Base-by-base conservation (phyloP, 2,329 filamentous ascomycete genomes). In the Hypomyces perniciosus region DNA sequence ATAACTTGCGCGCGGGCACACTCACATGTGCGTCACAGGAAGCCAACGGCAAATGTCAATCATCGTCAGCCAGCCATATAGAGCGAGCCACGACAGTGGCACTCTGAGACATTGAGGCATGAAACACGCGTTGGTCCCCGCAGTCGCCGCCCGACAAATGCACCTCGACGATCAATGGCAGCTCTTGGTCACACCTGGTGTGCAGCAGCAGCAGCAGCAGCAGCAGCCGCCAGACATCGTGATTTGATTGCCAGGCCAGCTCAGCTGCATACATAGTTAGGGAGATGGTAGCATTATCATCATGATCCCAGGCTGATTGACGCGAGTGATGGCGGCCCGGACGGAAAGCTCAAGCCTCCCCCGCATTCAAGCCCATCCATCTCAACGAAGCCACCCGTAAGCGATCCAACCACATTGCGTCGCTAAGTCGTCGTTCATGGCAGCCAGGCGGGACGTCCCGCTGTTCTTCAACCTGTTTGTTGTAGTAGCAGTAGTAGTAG, bases 311-410 rank as follows among this genome's bases (percentile, higher is more conserved):
- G 20, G 20, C 20, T 20, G 20, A 20, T 20, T 20, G 38, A 51
- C 48, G 48, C 49, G 38, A 44, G 49, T 51, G 44, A 51, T 51
- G 39, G 49, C 8, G 43, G 12, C 46, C 44, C 46, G 46, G 46
- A 52, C 44, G 50, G 46, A 52, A 20, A 39, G 35, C 40, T 49
- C 26, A 49, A 44, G 40, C 50, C 50, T 52, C 46, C 50, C 50
- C 50, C 50, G 50, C 50, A 52, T 52, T 13, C 46, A 38, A 43
- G 38, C 40, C 50, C 46, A 40, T 29, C 50, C 28, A 44, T 39
- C 38, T 40, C 46, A 46, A 49, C 33, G 48, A 49, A 41, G 50
- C 50, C 27, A 49, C 50, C 34, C 29, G 46, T 41, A 52, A 49
- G 50, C 50, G 50, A 49, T 49, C 50, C 50, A 52, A 52, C 46